phyloP scores from a whole-genome alignment of 768 basidiomycete species.

The Daedalea quercina region DNA sequence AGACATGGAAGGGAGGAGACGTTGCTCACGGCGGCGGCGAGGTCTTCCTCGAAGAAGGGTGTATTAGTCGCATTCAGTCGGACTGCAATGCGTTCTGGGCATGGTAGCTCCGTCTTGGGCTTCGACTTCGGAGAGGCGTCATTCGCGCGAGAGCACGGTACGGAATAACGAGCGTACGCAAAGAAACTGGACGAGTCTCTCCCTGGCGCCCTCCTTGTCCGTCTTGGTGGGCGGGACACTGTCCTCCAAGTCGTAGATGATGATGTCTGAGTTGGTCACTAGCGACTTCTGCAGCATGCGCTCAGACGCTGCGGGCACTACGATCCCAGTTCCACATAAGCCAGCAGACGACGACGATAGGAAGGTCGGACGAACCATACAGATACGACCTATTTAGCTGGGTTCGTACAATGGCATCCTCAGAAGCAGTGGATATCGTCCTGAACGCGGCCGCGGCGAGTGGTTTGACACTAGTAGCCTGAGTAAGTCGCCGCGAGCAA shows the following conservation, averaged over 20 bases:
- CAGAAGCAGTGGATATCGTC: background rate
- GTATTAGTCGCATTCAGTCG: conserved; percentile 65
- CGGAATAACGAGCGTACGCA: conserved; percentile 30
- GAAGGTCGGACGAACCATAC: background rate
- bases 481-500: too few species aligned
- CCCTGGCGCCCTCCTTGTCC: conserved; percentile 56
- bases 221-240: conserved; percentile 57
- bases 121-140: conserved; percentile 1
- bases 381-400: conserved; percentile 5
- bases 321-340: background rate
- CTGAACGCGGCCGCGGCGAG: background rate
- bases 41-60: conserved; percentile 58
- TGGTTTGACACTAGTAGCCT: too few species aligned
- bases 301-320: conserved; percentile 76
- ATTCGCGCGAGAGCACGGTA: background rate
- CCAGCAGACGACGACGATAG: too few species aligned
- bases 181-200: conserved; percentile 48
- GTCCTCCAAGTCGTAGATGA: conserved; percentile 89
- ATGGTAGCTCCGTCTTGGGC: conserved; percentile 27
- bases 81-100: conserved; percentile 52
- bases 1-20: background rate
- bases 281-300: conserved; percentile 80
- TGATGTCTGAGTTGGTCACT: conserved; percentile 53
- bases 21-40: conserved; percentile 47
- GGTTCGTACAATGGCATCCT: background rate